phyloP scores from a whole-genome alignment of 805 yeast genomes.

The Candida coleopterorum region DNA sequence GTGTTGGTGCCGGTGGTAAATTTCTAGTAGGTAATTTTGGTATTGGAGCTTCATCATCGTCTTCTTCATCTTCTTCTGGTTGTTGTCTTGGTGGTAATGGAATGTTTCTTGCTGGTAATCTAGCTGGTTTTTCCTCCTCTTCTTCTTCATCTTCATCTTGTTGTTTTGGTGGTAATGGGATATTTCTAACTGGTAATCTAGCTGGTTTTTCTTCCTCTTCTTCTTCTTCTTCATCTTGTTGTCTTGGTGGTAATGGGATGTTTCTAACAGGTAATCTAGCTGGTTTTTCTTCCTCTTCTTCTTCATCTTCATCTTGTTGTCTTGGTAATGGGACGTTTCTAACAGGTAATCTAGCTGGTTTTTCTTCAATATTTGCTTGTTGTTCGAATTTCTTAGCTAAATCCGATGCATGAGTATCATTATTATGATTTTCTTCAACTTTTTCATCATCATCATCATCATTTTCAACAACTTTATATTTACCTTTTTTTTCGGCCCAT shows the following conservation, averaged over 20 bases:
- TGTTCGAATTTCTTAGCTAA: slow-evolving; percentile 17
- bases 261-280: slow-evolving; percentile 7
- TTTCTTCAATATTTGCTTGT: slow-evolving; percentile 11
- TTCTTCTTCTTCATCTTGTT: slow-evolving; percentile 9
- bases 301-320: slow-evolving; percentile 7
- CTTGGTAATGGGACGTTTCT: slow-evolving; percentile 10
- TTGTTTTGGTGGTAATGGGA: slow-evolving; percentile 11
- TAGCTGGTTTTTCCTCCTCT: slow-evolving; percentile 9
- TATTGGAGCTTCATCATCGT: slow-evolving; percentile 13
- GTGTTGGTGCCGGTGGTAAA: slow-evolving; percentile 9
- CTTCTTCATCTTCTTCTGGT: slow-evolving; percentile 18
- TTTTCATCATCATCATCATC: slow-evolving; percentile 16
- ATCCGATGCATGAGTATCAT: slow-evolving; percentile 11
- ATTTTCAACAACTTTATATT: slow-evolving; percentile 42
- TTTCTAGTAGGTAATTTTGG: slow-evolving; percentile 19
- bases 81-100: slow-evolving; percentile 9
- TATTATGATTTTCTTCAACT: slow-evolving; percentile 4
- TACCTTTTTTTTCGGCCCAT: slow-evolving; percentile 90
- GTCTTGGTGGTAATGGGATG: slow-evolving; percentile 9
- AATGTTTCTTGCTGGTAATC: slow-evolving; percentile 7
- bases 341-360: slow-evolving; percentile 8
- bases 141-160: slow-evolving; percentile 12
- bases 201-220: slow-evolving; percentile 10
- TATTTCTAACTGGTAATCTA: slow-evolving; percentile 17
- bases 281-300: slow-evolving; percentile 11